phyloP scores from a whole-genome alignment of 495 filamentous ascomycete genomes.

The Lophiostoma macrostomum region DNA sequence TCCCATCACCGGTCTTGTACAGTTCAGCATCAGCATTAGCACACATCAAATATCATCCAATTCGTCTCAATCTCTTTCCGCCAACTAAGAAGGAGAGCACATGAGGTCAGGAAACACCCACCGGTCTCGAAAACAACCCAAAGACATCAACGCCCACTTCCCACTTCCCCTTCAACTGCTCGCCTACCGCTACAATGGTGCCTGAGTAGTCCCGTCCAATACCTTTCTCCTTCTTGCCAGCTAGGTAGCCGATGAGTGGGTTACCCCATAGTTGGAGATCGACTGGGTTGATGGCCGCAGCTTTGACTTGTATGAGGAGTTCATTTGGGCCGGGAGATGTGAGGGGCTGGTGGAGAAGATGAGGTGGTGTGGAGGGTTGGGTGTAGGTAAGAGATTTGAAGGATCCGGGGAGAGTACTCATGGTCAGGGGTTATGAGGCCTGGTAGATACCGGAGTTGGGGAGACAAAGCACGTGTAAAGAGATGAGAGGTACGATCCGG shows the following conservation, averaged over 20 bases:
- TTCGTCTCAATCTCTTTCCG: no score
- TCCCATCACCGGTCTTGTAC: constrained; percentile 27
- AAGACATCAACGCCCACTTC: constrained; percentile 32
- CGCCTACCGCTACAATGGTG: constrained; percentile 30
- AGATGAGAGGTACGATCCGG: no score
- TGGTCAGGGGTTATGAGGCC: neutral
- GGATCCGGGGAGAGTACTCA: neutral
- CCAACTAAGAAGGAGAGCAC: no score
- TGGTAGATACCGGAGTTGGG: neutral
- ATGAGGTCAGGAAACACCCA: neutral
- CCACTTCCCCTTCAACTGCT: constrained; percentile 22
- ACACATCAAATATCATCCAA: no score
- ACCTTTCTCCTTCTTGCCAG: constrained; percentile 30
- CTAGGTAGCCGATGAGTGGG: constrained; percentile 14
- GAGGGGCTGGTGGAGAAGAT: constrained; percentile 2
- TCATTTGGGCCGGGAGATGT: constrained; percentile 9
- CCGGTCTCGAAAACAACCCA: constrained; percentile 27
- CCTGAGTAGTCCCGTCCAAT: constrained; percentile 36
- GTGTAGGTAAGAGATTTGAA: constrained; percentile 22
- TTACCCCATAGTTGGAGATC: constrained; percentile 39
- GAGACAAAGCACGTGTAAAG: neutral
- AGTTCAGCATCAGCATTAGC: no score
- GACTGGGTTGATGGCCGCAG: constrained; percentile 38
- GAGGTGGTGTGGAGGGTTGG: constrained; percentile 4
- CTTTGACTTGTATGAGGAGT: constrained; percentile 34